A percentile compares a stretch with the other conserved stretches of the same genome.
phyloP scores from a whole-genome alignment of 2,329 filamentous ascomycete species.

The Cytospora mali region DNA sequence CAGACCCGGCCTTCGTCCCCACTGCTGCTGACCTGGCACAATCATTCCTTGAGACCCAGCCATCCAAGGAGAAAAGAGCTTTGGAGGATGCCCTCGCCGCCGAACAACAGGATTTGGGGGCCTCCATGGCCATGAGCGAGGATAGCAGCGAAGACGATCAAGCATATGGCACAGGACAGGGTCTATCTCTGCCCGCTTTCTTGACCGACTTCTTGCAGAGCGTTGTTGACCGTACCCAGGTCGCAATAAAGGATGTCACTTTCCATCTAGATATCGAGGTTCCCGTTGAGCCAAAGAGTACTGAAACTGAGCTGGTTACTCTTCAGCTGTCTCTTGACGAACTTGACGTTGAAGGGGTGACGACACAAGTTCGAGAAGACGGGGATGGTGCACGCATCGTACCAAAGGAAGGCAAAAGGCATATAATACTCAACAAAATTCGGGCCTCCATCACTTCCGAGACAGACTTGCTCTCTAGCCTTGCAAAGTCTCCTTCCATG shows the following conservation, averaged over 20 bases:
- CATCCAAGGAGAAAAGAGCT: constrained; percentile 64
- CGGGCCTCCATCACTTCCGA: constrained; percentile 69
- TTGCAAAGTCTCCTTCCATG: constrained; percentile 60
- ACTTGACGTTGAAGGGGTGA: constrained; percentile 69
- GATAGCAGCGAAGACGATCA: constrained; percentile 64
- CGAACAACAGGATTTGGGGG: constrained; percentile 63
- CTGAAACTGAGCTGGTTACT: constrained; percentile 58
- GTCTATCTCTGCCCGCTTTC: constrained; percentile 69
- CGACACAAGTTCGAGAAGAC: constrained; percentile 40
- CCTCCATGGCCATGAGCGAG: constrained; percentile 61
- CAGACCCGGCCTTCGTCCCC: constrained; percentile 52
- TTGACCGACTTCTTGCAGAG: constrained; percentile 73
- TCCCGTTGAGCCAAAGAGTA: constrained; percentile 50
- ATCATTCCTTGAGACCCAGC: constrained; percentile 76
- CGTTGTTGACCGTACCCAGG: constrained; percentile 70
- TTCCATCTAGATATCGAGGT: constrained; percentile 67
- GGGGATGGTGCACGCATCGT: constrained; percentile 41
- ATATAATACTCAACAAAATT: constrained; percentile 64
- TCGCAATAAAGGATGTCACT: constrained; percentile 66
- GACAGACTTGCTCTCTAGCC: constrained; percentile 63
- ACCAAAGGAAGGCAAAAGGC: constrained; percentile 65
- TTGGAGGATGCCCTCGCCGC: constrained; percentile 70
- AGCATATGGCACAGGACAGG: constrained; percentile 68
- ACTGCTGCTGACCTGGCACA: constrained; percentile 73
- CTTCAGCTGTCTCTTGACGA: constrained; percentile 67